Evolutionary conservation across 176 grass and related monocot species (phyloP), one percentile per base, ranked within the genome.

Genomic region (Musa schizocarpa): DNA sequence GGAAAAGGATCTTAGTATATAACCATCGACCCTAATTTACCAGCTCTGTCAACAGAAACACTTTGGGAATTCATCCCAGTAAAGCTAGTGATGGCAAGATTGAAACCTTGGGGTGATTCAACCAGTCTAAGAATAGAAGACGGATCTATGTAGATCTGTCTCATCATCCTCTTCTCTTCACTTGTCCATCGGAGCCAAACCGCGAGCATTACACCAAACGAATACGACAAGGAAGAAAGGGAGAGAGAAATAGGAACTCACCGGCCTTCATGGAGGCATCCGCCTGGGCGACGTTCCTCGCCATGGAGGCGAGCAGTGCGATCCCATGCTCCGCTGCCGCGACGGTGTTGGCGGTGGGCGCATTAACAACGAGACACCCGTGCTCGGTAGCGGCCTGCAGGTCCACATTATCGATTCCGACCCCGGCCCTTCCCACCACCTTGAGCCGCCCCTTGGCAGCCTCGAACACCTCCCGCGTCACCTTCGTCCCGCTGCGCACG

Each of bases 191-290:
- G 12, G 64, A 29, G 20, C 23, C 11, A 22, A 66, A 26, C 19
- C 64, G 11, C 13, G 8, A 66, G 6, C n/a, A 66, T 26, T 1
- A 66, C 21, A 26, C 2, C 64, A 25, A 66, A 25, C 34, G 64
- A 65, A 65, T 22, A 17, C 13, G n/a, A n/a, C 24, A 16, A 48
- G 26, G 13, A 68, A 34, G 24, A 68, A 48, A 29, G 10, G 13
- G 13, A 34, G 22, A 25, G 20, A 66, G 11, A 11, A 24, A 66
- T 17, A 22, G 24, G 23, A 26, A 11, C 26, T 68, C 26, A 68
- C 65, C 65, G 13, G 65, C 65, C 26, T 68, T 68, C 65, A 68
- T 68, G 65, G 65, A 68, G 65, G 65, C 65, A 29, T 68, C 65
- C 13, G 65, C 65, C 65, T 68, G 65, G 24, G 65, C 65, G 26